Evolutionary conservation across 2,329 filamentous ascomycete species (phyloP), one percentile per base, ranked within the genome.

Genomic region (Fusarium sp.): DNA sequence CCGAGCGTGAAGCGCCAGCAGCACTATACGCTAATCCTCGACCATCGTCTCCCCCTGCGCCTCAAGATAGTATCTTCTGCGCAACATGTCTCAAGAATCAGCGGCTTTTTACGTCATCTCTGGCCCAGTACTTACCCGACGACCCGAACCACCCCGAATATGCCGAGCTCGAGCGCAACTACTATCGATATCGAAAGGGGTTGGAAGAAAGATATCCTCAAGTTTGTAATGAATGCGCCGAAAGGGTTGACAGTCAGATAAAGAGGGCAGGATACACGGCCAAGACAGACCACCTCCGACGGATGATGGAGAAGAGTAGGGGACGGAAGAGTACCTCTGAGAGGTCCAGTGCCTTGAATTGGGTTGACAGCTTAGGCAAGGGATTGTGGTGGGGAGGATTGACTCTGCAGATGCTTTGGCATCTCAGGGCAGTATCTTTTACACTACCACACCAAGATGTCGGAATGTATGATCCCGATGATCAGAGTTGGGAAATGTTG

Each of bases 191-290:
- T 78, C 90, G 91, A 66, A 86, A 84, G 66, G 86, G 90, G 54
- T 84, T 98, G 20, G 94, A 98, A 81, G 85, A 89, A 74, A 88
- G 92, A 52, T 98, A 98, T 77, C 96, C 96, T 1, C 94, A 96
- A 76, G 91, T 97, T 62, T 99, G 96, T 82, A 87, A 87, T 67
- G 84, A 88, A 47, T 99, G 96, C 80, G 91, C 92, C 69, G 91
- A 90, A 8, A 88, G 84, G 65, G 94, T 95, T 24, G 88, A 91
- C 67, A 83, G 86, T 38, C 87, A 90, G 65, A 89, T 98, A 55
- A 85, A 88, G 24, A 84, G 89, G 71, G 90, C 93, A 0, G 91
- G 88, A 11, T 97, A 97, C 77, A 91, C 90, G 32, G 94, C 94
- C 29, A 93, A 93, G 80, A 91, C 92, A n/a, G 93, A 97, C 72